Conservation (phyloP, 1,284 basidiomycete species). For the Ustilago curta region DNA sequence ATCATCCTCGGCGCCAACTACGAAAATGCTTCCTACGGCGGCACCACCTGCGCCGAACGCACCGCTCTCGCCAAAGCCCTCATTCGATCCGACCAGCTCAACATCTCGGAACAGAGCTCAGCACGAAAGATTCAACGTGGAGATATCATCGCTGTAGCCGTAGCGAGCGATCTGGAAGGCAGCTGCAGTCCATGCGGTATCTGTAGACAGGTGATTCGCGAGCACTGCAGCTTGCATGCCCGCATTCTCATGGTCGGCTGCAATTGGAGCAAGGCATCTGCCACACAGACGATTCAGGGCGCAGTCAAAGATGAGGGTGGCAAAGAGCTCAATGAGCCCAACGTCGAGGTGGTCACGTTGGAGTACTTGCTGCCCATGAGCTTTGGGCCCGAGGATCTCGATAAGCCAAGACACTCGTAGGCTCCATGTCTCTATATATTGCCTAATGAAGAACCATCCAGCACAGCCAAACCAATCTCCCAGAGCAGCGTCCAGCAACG, state of each 20-base stretch:
- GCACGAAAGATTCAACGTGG: conserved; percentile 47
- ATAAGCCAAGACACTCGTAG: conserved; percentile 48
- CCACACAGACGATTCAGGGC: conserved; percentile 3
- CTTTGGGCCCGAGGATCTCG: conserved; percentile 85
- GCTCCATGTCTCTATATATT: too few relatives aligned
- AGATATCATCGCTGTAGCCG: conserved; percentile 59
- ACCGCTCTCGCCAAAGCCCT: conserved; percentile 60
- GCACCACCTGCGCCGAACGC: conserved; percentile 66
- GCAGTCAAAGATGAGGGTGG: conserved; percentile 32
- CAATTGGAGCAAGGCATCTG: conserved; percentile 72
- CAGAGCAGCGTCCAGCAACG: neutral
- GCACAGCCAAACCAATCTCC: conserved; percentile 4
- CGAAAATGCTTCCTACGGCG: conserved; percentile 91
- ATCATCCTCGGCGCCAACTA: conserved; percentile 86
- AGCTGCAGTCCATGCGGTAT: conserved; percentile 77
- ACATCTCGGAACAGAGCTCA: conserved; percentile 25
- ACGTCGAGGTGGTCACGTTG: conserved; percentile 74
- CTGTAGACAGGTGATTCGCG: conserved; percentile 89
- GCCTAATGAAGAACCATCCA: neutral
- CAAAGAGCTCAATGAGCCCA: conserved; percentile 68
- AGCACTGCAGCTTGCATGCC: conserved; percentile 80
- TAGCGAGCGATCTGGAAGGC: conserved; percentile 53
- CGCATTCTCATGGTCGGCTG: conserved; percentile 82
- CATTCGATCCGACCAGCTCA: conserved; percentile 34
- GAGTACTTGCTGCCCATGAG: conserved; percentile 84